phyloP scores from a whole-genome alignment of 2,329 filamentous ascomycete genomes.

The Immersiporthe knoxdaviesiana region DNA sequence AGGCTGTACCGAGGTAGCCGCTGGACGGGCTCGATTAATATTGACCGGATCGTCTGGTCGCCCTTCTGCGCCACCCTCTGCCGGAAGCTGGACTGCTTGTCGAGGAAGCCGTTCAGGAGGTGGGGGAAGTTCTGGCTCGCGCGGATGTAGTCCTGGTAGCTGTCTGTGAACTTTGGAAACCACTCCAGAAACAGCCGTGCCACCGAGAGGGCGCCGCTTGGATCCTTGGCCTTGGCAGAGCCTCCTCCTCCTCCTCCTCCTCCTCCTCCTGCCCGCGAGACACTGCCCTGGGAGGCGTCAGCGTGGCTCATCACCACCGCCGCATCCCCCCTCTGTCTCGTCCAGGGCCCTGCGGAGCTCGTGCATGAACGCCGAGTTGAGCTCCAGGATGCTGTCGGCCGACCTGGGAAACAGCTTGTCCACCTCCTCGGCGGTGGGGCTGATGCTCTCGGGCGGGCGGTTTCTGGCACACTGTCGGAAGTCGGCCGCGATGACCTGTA shows the following conservation, averaged over 20 bases:
- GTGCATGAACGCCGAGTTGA: slow-evolving; percentile 81
- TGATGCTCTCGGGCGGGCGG: slow-evolving; percentile 63
- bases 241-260: no score
- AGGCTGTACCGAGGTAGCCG: slow-evolving; percentile 91
- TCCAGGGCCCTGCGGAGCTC: slow-evolving; percentile 78
- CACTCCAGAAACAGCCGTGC: slow-evolving; percentile 83
- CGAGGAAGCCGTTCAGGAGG: slow-evolving; percentile 77
- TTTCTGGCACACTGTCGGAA: slow-evolving; percentile 72
- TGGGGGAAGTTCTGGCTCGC: slow-evolving; percentile 86
- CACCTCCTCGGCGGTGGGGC: slow-evolving; percentile 72
- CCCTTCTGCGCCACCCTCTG: slow-evolving; percentile 80
- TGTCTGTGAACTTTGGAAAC: slow-evolving; percentile 90
- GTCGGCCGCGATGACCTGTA: slow-evolving; percentile 78
- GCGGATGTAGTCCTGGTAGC: slow-evolving; percentile 91
- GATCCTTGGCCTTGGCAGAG: slow-evolving; percentile 62
- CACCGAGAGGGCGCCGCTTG: slow-evolving; percentile 76
- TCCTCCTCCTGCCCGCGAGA: slow-evolving; percentile 47
- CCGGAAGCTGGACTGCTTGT: slow-evolving; percentile 80
- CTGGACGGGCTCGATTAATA: slow-evolving; percentile 95
- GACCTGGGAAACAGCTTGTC: slow-evolving; percentile 80
- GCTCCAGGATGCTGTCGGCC: slow-evolving; percentile 76
- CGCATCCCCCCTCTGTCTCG: slow-evolving; percentile 80
- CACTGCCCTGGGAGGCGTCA: slow-evolving; percentile 57
- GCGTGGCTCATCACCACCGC: slow-evolving; percentile 78
- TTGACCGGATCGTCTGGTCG: slow-evolving; percentile 86